Percentiles rank a stretch among this genome's conserved stretches.
phyloP scores from a whole-genome alignment of 108 stramenopile genomes.

The Fistulifera solaris region DNA sequence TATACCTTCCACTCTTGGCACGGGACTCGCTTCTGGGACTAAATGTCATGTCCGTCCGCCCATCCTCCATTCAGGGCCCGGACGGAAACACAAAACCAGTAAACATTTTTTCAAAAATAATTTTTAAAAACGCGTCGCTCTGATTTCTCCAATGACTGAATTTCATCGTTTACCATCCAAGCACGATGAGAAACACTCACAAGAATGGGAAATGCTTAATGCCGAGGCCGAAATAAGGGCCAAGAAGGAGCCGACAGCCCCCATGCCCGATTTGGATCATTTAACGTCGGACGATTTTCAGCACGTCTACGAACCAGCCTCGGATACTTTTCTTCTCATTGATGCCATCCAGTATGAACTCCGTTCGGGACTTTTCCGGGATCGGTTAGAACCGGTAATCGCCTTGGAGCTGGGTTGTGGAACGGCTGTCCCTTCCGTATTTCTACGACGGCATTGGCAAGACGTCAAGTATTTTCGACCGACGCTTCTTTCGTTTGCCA shows the following conservation, averaged over 20 bases:
- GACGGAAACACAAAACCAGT: too few relatives aligned
- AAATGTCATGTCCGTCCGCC: too few relatives aligned
- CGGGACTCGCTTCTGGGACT: too few relatives aligned
- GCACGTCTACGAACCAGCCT: slow-evolving; percentile 82
- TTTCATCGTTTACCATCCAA: slow-evolving; percentile 26
- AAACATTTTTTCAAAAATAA: too few relatives aligned
- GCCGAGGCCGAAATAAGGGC: slow-evolving; percentile 42
- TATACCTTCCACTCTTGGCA: too few relatives aligned
- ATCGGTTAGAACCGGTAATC: not conserved
- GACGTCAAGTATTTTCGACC: slow-evolving; percentile 3
- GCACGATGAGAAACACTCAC: not conserved
- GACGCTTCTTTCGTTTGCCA: slow-evolving; percentile 25
- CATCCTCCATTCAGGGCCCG: too few relatives aligned
- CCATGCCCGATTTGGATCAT: slow-evolving; percentile 67
- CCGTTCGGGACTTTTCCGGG: slow-evolving; percentile 11
- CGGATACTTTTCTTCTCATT: slow-evolving; percentile 81
- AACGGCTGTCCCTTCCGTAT: slow-evolving; percentile 60
- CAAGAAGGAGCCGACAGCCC: slow-evolving; percentile 29
- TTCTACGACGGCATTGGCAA: slow-evolving; percentile 15
- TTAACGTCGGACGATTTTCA: slow-evolving; percentile 57
- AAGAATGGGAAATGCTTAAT: slow-evolving; percentile 40
- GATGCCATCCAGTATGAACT: slow-evolving; percentile 67
- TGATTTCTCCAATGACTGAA: slow-evolving; percentile 24
- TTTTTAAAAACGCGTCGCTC: too few relatives aligned
- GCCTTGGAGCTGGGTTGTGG: slow-evolving; percentile 83